Evolutionary conservation across 768 basidiomycete species (phyloP).

Genomic region (Mycena alexandri): DNA sequence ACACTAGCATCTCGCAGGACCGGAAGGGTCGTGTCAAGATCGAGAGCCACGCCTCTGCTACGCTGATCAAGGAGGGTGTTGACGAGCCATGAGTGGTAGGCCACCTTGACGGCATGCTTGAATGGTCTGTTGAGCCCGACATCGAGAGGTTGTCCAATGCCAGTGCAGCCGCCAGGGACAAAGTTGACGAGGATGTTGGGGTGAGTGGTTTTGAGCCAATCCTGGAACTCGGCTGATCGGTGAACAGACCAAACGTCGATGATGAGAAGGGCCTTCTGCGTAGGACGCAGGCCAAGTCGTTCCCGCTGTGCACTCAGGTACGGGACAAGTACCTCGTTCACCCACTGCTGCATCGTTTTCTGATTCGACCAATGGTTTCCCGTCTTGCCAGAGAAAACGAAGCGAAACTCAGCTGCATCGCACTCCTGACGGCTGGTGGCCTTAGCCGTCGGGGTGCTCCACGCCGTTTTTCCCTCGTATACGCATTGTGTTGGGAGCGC

Average conservation of each 20-base stretch:
- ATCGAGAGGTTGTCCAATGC: too few relatives aligned
- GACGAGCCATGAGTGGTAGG: constrained; percentile 23
- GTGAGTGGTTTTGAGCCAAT: constrained; percentile 42
- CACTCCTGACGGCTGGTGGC: constrained; percentile 10
- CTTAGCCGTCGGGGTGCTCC: constrained; percentile 26
- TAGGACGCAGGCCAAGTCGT: constrained; percentile 2
- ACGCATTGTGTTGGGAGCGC: constrained; percentile 49
- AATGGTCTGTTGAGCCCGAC: constrained; percentile 44
- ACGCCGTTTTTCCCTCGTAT: constrained; percentile 39
- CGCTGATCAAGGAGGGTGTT: constrained; percentile 23
- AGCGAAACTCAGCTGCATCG: constrained; percentile 29
- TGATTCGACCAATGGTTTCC: constrained; percentile 38
- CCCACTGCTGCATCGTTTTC: constrained; percentile 37
- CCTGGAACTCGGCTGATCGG: constrained; percentile 43
- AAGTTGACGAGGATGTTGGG: constrained; percentile 41
- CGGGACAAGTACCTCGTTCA: constrained; percentile 39
- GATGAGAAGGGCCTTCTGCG: constrained; percentile 37
- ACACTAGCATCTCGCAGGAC: constrained; percentile 37
- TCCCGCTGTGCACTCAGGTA: constrained; percentile 31
- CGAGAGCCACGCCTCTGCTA: constrained; percentile 12
- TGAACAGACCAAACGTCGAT: constrained; percentile 50
- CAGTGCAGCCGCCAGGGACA: too few relatives aligned
- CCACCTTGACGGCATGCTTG: constrained; percentile 30
- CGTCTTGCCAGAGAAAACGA: constrained; percentile 38
- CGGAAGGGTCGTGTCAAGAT: constrained; percentile 35